Conservation (phyloP, 1,284 basidiomycete species). For the Singerocomus inundabilis region DNA sequence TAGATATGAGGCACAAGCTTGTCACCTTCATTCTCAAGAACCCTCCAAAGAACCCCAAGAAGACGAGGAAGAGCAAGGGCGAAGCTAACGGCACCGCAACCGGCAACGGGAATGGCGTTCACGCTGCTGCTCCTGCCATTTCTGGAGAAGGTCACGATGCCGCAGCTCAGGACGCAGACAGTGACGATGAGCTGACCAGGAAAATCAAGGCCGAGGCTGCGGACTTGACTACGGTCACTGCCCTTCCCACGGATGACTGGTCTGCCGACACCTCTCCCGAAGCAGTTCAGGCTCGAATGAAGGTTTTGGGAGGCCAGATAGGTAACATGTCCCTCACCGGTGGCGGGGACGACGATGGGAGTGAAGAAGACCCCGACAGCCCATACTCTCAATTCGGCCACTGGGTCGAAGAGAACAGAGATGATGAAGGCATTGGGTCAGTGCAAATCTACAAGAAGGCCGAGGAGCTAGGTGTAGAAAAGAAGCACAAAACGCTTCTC, state of each 20-base stretch:
- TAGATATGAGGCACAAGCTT: conserved; percentile 98
- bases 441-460: conserved; percentile 86
- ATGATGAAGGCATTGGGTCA: conserved; percentile 47
- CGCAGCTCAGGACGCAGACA: conserved; percentile 50
- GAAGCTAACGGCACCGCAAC: conserved; percentile 48
- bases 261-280: conserved; percentile 90
- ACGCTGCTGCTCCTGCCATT: conserved; percentile 27
- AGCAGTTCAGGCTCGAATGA: conserved; percentile 85
- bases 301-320: conserved; percentile 71
- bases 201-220: conserved; percentile 87
- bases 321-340: conserved; percentile 37
- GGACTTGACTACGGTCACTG: conserved; percentile 61
- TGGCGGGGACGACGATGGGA: conserved; percentile 70
- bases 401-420: conserved; percentile 85
- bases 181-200: conserved; percentile 79
- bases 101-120: conserved; percentile 48
- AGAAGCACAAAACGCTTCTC: conserved; percentile 92
- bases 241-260: conserved; percentile 78
- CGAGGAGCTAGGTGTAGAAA: conserved; percentile 89
- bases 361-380: conserved; percentile 84
- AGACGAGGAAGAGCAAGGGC: conserved; percentile 66
- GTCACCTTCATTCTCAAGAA: conserved; percentile 98
- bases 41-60: conserved; percentile 91
- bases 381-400: conserved; percentile 83
- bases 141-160: conserved; percentile 35